These are phyloP conservation scores for Eremochloa ophiuroides DNA, from an alignment of 176 grass and related monocot species.

Conservation along the genomic window DNA sequence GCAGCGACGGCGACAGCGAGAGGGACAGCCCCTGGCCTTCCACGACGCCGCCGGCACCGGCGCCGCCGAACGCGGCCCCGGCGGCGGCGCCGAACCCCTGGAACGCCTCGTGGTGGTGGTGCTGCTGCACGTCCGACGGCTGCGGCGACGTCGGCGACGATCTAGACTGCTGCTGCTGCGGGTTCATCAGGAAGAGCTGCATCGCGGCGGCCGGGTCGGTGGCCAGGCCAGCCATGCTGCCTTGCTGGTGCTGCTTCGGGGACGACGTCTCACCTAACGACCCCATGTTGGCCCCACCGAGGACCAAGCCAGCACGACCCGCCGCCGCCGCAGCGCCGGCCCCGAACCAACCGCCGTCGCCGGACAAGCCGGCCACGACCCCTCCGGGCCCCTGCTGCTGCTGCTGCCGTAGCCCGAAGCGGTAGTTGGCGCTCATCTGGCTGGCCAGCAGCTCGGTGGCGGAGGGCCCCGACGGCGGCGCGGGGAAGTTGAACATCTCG, in stretches of 20 bases:
- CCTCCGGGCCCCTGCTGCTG: conserved; percentile 17
- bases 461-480: conserved; percentile 45
- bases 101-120: conserved; percentile 77
- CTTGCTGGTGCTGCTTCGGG: conserved; percentile 33
- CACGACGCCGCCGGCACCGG: conserved; percentile 34
- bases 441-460: conserved; percentile 70
- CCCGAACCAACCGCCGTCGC: conserved; percentile 55
- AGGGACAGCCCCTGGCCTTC: conserved; percentile 89
- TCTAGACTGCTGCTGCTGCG: conserved; percentile 48
- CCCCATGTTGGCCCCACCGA: conserved; percentile 37
- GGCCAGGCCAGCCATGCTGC: conserved; percentile 39
- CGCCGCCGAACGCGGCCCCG: conserved; percentile 39
- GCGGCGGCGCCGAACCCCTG: conserved; percentile 51
- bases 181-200: conserved; percentile 91
- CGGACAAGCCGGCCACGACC: conserved; percentile 26
- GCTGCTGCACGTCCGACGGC: conserved; percentile 55
- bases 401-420: conserved; percentile 29
- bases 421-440: conserved; percentile 70
- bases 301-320: conserved; percentile 40
- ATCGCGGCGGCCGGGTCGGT: conserved; percentile 66
- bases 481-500: conserved; percentile 93
- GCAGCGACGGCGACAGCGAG: conserved; percentile 79
- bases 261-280: conserved; percentile 57
- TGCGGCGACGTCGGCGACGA: conserved; percentile 59
- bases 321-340: neutral